phyloP scores from a whole-genome alignment of 75 land plant genomes.

The Pinus albicaulis region DNA sequence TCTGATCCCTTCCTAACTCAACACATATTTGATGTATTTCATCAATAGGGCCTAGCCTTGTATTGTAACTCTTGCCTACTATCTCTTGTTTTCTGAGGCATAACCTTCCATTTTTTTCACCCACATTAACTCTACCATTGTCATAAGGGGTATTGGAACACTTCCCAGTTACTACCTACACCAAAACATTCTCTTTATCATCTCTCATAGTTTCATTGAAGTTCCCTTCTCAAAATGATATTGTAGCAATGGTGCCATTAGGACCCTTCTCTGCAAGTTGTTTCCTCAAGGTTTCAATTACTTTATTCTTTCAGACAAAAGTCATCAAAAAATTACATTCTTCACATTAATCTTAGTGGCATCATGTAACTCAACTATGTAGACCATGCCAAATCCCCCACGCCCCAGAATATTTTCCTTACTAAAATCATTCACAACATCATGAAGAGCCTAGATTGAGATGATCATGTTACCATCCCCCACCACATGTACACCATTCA shows the following conservation, averaged over 20 bases:
- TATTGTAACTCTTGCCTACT: neutral
- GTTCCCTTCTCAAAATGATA: neutral
- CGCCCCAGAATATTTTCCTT: constrained; percentile 50
- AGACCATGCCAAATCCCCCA: constrained; percentile 61
- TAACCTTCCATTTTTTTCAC: neutral
- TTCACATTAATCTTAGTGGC: neutral
- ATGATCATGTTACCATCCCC: constrained; percentile 81
- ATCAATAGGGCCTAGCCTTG: neutral
- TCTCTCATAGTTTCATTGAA: neutral
- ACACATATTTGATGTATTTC: constrained; percentile 50
- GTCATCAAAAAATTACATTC: neutral
- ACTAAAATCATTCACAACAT: constrained; percentile 68
- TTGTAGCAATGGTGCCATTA: neutral
- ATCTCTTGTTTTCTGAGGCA: neutral
- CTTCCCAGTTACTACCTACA: neutral
- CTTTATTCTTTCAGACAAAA: too few species aligned
- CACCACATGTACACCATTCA: constrained; percentile 36
- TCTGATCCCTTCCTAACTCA: constrained; percentile 52
- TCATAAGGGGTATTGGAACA: neutral
- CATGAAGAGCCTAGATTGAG: constrained; percentile 70
- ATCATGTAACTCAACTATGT: constrained; percentile 59
- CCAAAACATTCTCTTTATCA: neutral
- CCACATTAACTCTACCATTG: neutral
- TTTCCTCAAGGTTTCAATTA: too few species aligned
- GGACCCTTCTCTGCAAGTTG: too few species aligned